phyloP scores from a whole-genome alignment of 768 basidiomycete genomes.

The Crepidotus variabilis region DNA sequence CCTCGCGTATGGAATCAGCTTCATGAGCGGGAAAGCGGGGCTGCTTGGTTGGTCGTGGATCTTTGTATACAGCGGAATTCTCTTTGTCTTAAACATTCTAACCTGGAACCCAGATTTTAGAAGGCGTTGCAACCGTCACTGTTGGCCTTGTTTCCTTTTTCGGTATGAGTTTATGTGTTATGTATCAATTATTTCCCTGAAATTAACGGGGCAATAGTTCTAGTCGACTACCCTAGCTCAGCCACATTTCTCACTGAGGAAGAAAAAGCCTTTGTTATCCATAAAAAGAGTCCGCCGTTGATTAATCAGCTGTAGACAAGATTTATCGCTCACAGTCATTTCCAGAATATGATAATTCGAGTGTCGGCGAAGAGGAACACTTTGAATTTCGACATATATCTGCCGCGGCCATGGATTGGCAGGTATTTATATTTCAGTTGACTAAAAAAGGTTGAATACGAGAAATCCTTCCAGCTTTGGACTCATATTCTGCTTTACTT shows the following conservation, averaged over 20 bases:
- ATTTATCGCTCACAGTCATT: background rate
- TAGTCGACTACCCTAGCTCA: constrained; percentile 60
- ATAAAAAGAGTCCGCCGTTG: constrained; percentile 46
- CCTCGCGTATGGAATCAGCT: constrained; percentile 51
- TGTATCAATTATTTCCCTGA: background rate
- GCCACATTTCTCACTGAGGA: constrained; percentile 60
- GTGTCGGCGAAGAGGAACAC: constrained; percentile 58
- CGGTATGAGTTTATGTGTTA: constrained; percentile 1
- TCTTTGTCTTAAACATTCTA: background rate
- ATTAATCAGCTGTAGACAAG: too few species aligned
- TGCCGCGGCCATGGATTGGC: constrained; percentile 60
- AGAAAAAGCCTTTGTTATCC: constrained; percentile 50
- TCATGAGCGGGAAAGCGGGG: constrained; percentile 44
- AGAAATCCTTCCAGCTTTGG: constrained; percentile 33
- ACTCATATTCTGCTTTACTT: constrained; percentile 56
- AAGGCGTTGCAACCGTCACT: constrained; percentile 57
- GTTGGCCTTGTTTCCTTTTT: constrained; percentile 52
- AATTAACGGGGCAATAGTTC: constrained; percentile 30
- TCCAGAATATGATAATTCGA: constrained; percentile 52
- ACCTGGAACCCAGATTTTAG: constrained; percentile 43
- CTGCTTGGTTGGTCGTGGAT: constrained; percentile 66
- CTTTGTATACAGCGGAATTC: constrained; percentile 37
- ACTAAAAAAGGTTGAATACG: background rate
- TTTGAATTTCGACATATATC: constrained; percentile 51
- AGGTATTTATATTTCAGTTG: constrained; percentile 26